Evolutionary conservation across 805 yeast species (phyloP).

Genomic region (Schwanniomyces vanrijiae): DNA sequence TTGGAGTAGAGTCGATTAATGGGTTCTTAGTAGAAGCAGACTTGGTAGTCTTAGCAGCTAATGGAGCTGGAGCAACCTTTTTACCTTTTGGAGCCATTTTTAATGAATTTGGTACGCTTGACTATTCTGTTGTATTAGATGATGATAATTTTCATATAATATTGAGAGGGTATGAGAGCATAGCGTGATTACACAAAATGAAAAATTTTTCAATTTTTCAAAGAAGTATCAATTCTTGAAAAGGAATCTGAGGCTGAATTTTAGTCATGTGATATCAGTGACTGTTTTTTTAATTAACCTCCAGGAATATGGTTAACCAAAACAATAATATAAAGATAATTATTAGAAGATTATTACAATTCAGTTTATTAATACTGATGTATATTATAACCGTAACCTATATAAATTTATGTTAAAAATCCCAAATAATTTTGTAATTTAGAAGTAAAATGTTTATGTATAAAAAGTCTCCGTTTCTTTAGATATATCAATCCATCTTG

Average conservation of each 20-base stretch:
- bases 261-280: constrained; percentile 4
- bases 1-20: constrained; percentile 84
- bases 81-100: constrained; percentile 49
- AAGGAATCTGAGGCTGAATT: background rate
- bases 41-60: constrained; percentile 64
- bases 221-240: background rate
- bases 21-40: constrained; percentile 63
- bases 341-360: no score
- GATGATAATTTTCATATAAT: background rate
- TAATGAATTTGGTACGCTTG: constrained; percentile 1
- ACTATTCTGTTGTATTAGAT: background rate
- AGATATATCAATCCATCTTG: constrained; percentile 37
- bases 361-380: no score
- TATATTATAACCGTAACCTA: background rate
- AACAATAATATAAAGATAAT: no score
- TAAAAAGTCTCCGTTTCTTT: background rate
- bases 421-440: background rate
- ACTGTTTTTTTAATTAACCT: constrained; percentile 4
- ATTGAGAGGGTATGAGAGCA: background rate
- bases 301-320: no score
- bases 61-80: constrained; percentile 99
- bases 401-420: background rate
- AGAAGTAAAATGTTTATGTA: background rate
- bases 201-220: background rate
- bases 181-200: background rate